Conservation (phyloP, 2,329 filamentous ascomycete genomes). For the Lachnellula occidentalis region DNA sequence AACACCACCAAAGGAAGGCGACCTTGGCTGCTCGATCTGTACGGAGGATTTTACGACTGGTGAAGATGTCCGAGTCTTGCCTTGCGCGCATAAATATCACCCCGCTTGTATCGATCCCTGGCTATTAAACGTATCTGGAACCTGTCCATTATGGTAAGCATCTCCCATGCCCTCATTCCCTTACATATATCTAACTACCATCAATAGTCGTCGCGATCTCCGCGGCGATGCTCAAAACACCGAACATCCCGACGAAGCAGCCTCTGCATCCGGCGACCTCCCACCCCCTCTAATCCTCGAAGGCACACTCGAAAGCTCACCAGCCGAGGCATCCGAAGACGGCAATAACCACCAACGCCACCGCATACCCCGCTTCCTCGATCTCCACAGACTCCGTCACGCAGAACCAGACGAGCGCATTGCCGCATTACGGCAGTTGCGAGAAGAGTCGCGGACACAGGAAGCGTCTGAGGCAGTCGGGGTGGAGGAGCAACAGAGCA, state of each 20-base stretch:
- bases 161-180: not conserved
- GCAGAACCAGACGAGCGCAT: conserved; percentile 59
- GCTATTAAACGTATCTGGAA: conserved; percentile 64
- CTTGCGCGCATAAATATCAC: conserved; percentile 64
- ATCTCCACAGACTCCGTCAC: conserved; percentile 51
- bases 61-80: conserved; percentile 62
- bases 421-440: conserved; percentile 47
- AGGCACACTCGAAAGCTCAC: conserved; percentile 7
- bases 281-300: conserved; percentile 23
- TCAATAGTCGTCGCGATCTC: conserved; percentile 34
- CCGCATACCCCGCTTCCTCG: conserved; percentile 48
- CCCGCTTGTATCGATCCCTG: conserved; percentile 64
- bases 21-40: conserved; percentile 59
- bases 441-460: conserved; percentile 33
- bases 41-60: conserved; percentile 63
- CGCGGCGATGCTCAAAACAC: conserved; percentile 25
- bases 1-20: conserved; percentile 14
- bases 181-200: conserved; percentile 7
- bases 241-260: conserved; percentile 10
- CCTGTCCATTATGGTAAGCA: conserved; percentile 62
- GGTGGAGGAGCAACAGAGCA: conserved; percentile 20
- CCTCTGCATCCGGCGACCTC: conserved; percentile 15
- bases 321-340: conserved; percentile 26
- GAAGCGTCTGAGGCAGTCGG: conserved; percentile 4
- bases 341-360: conserved; percentile 34